A percentile compares a stretch with the other conserved stretches of the same genome.
Conservation (phyloP, 495 filamentous ascomycete species). For the Talaromyces proteolyticus region DNA sequence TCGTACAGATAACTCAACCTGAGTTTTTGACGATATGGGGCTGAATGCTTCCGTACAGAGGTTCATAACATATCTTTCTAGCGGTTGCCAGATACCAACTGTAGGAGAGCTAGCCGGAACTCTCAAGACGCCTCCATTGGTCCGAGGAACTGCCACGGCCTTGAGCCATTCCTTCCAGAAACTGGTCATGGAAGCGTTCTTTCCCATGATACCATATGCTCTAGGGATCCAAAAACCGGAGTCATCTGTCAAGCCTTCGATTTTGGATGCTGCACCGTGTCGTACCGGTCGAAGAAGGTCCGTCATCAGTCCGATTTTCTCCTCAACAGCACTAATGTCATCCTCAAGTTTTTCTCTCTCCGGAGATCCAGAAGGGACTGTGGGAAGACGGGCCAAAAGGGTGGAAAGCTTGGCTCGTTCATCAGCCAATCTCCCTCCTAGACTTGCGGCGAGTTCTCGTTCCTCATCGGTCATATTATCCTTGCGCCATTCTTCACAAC, state of each 20-base stretch:
- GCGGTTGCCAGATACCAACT: constrained; percentile 91
- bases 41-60: constrained; percentile 92
- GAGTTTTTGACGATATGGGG: constrained; percentile 87
- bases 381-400: constrained; percentile 75
- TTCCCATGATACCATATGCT: constrained; percentile 87
- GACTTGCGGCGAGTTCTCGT: constrained; percentile 84
- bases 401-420: constrained; percentile 88
- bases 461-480: constrained; percentile 96
- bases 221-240: constrained; percentile 96
- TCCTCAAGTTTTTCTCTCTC: constrained; percentile 83
- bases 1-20: constrained; percentile 86
- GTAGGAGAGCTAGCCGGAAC: constrained; percentile 84
- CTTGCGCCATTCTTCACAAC: constrained; percentile 90
- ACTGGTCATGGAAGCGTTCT: constrained; percentile 73
- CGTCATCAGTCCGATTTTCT: constrained; percentile 95
- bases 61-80: constrained; percentile 97
- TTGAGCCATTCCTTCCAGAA: constrained; percentile 99
- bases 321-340: constrained; percentile 90
- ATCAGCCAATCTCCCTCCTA: constrained; percentile 82
- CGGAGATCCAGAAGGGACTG: constrained; percentile 69
- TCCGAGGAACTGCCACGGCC: constrained; percentile 91
- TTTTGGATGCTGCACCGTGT: constrained; percentile 92
- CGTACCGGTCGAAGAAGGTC: constrained; percentile 89
- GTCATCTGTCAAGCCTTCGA: constrained; percentile 93
- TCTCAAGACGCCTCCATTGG: constrained; percentile 73